phyloP scores from a whole-genome alignment of 805 yeast species.

The Candida manassasensis region DNA sequence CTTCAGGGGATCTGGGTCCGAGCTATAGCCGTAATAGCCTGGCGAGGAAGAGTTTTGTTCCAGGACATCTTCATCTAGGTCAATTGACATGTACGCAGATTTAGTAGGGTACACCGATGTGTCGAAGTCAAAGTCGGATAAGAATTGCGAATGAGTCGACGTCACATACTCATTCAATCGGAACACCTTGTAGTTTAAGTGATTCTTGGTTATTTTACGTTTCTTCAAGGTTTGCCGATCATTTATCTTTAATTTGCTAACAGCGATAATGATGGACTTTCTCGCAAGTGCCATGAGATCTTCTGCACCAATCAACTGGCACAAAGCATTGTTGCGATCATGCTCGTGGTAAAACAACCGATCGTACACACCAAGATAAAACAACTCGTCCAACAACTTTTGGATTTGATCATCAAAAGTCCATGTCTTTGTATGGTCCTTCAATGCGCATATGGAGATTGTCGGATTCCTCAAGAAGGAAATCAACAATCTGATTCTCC shows the following conservation, averaged over 20 bases:
- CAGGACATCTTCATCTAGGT: no score
- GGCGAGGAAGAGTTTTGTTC: no score
- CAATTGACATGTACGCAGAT: no score
- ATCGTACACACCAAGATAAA: slow-evolving; percentile 23
- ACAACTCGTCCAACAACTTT: slow-evolving; percentile 20
- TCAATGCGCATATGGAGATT: slow-evolving; percentile 11
- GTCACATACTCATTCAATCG: not conserved
- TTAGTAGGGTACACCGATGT: no score
- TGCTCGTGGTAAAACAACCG: slow-evolving; percentile 15
- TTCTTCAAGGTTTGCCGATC: not conserved
- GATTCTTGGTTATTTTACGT: not conserved
- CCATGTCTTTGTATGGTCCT: slow-evolving; percentile 8
- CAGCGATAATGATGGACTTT: not conserved
- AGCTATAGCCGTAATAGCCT: no score
- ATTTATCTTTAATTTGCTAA: not conserved
- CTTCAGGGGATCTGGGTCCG: no score
- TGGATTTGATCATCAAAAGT: slow-evolving; percentile 9
- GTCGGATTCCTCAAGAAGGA: slow-evolving; percentile 25
- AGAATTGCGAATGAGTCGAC: no score
- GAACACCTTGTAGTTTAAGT: not conserved
- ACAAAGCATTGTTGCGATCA: slow-evolving; percentile 2
- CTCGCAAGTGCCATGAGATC: not conserved
- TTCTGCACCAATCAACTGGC: not conserved
- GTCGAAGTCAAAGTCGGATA: no score
- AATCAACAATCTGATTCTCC: slow-evolving; percentile 48